Conservation (phyloP, 441 rosid species). For the Corymbia calophylla region DNA sequence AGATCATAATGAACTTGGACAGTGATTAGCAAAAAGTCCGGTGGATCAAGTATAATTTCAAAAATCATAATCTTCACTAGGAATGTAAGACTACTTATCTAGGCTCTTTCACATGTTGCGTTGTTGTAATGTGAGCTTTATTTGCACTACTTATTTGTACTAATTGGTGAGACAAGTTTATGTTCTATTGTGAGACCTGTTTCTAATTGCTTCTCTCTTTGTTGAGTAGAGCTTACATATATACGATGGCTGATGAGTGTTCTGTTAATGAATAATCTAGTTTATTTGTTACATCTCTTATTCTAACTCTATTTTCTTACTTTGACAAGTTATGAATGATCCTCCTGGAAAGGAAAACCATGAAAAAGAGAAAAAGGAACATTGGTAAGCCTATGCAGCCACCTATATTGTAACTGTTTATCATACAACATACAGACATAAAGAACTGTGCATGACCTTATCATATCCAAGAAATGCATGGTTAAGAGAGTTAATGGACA, state of each 20-base stretch:
- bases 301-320: not conserved
- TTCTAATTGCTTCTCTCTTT: not conserved
- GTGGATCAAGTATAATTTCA: not conserved
- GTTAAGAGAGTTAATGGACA: not conserved
- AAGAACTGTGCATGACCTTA: not conserved
- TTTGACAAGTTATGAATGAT: not conserved
- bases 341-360: not conserved
- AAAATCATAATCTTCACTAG: not conserved
- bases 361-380: not conserved
- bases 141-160: not conserved
- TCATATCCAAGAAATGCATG: fast-evolving
- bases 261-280: not conserved
- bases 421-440: not conserved
- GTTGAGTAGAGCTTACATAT: too few species aligned
- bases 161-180: not conserved
- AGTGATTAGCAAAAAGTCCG: not conserved
- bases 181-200: not conserved
- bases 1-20: not conserved
- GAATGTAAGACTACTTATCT: not conserved
- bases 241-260: fast-evolving
- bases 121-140: not conserved
- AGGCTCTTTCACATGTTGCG: not conserved
- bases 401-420: fast-evolving
- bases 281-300: not conserved
- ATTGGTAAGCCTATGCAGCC: not conserved